phyloP scores from a whole-genome alignment of 2,329 filamentous ascomycete genomes.

The Hymenoscyphus infarciens region DNA sequence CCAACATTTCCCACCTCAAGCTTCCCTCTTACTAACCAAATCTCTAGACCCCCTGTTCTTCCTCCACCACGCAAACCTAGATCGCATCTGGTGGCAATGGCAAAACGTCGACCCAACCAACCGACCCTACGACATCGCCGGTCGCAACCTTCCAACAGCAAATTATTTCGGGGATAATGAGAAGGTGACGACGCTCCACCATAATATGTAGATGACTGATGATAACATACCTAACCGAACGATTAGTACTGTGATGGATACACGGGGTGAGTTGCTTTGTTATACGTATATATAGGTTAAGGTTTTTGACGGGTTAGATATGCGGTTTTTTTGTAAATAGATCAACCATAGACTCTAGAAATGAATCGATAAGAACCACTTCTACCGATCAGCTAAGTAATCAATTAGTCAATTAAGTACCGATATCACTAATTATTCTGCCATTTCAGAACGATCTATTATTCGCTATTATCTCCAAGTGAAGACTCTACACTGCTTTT shows the following conservation, averaged over 20 bases:
- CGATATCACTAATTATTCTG: too few species aligned
- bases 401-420: too few species aligned
- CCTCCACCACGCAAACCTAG: conserved; percentile 28
- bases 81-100: conserved; percentile 35
- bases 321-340: too few species aligned
- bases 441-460: too few species aligned
- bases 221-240: conserved; percentile 8
- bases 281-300: not conserved
- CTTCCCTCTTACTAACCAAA: too few species aligned
- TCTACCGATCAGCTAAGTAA: too few species aligned
- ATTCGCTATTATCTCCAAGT: too few species aligned
- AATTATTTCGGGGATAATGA: conserved; percentile 1
- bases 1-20: too few species aligned
- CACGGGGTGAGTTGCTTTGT: conserved; percentile 4
- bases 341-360: too few species aligned
- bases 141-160: conserved; percentile 1
- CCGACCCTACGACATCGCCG: conserved; percentile 8
- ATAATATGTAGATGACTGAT: not conserved
- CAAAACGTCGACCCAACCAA: conserved; percentile 25
- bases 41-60: conserved; percentile 38
- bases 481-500: too few species aligned
- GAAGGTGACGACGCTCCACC: conserved; percentile 10
- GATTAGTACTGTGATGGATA: conserved; percentile 10
- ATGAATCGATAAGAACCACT: too few species aligned
- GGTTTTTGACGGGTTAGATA: too few species aligned